A percentile compares a stretch with the other conserved stretches of the same genome.
Evolutionary conservation across 345 rosid genomes (phyloP).

Genomic region (Eucalyptus polybractea): DNA sequence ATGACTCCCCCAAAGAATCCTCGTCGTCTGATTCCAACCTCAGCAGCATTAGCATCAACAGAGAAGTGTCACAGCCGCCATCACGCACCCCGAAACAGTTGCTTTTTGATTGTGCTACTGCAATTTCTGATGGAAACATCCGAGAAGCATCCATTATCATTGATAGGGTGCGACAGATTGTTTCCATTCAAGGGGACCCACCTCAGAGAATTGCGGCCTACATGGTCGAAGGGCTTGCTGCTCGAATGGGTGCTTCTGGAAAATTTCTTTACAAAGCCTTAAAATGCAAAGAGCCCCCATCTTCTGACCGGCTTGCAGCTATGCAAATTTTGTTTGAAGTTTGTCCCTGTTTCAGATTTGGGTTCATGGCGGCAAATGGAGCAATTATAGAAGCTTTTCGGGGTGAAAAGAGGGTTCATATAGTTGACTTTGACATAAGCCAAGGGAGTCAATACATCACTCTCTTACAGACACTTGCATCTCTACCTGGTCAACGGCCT

Average conservation of each 20-base stretch:
- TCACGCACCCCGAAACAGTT: slow-evolving; percentile 49
- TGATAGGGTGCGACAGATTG: slow-evolving; percentile 61
- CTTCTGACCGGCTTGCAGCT: slow-evolving; percentile 89
- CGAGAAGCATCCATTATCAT: slow-evolving; percentile 56
- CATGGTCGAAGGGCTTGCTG: slow-evolving; percentile 98
- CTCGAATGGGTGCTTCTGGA: slow-evolving; percentile 88
- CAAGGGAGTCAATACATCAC: slow-evolving; percentile 96
- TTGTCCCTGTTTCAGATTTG: slow-evolving; percentile 95
- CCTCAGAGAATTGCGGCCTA: slow-evolving; percentile 91
- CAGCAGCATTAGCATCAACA: slow-evolving; percentile 44
- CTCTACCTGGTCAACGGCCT: slow-evolving; percentile 31
- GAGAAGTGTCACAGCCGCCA: slow-evolving; percentile 48
- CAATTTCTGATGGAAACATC: slow-evolving; percentile 51
- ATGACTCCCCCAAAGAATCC: slow-evolving; percentile 77
- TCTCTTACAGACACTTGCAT: slow-evolving; percentile 57
- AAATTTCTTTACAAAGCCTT: slow-evolving; percentile 73
- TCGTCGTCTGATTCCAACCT: slow-evolving; percentile 67
- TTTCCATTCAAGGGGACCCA: slow-evolving; percentile 94
- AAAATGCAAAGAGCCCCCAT: slow-evolving; percentile 97
- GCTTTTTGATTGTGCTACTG: slow-evolving; percentile 69
- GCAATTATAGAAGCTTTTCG: slow-evolving; percentile 67
- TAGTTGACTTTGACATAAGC: slow-evolving; percentile 84
- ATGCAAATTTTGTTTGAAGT: slow-evolving; percentile 97
- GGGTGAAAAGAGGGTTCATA: slow-evolving; percentile 68
- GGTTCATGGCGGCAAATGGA: slow-evolving; percentile 87